Percentiles rank a stretch among this genome's conserved stretches.
Conservation (phyloP, 257 asterid species). For the Paulownia fortunei region DNA sequence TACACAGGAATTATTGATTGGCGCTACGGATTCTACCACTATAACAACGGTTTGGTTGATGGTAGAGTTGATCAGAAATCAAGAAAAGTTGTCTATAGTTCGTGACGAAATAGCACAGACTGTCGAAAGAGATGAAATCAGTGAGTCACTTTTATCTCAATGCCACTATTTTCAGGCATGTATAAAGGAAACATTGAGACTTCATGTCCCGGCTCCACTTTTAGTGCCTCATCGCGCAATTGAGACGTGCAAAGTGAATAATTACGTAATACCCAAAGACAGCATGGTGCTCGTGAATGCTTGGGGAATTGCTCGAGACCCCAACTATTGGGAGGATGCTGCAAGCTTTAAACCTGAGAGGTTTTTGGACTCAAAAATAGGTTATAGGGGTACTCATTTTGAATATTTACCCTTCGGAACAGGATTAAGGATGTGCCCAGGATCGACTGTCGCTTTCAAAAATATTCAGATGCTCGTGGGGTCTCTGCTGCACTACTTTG, state of each 20-base stretch:
- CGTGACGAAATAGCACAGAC: constrained; percentile 26
- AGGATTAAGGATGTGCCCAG: constrained; percentile 36
- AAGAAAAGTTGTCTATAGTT: constrained; percentile 14
- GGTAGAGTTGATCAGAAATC: constrained; percentile 26
- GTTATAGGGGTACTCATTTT: neutral
- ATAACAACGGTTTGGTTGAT: constrained; percentile 30
- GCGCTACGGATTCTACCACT: constrained; percentile 9
- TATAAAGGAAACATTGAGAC: constrained; percentile 34
- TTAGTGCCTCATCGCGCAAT: constrained; percentile 36
- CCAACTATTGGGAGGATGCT: constrained; percentile 27
- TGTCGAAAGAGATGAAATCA: constrained; percentile 16
- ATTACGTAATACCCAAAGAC: constrained; percentile 30
- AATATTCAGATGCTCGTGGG: constrained; percentile 19
- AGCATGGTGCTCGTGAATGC: constrained; percentile 34
- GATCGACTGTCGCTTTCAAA: constrained; percentile 20
- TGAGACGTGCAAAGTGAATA: constrained; percentile 23
- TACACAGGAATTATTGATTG: constrained; percentile 28
- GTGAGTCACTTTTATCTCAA: constrained; percentile 26
- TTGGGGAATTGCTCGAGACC: constrained; percentile 34
- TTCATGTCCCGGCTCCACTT: constrained; percentile 32
- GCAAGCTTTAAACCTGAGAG: constrained; percentile 22
- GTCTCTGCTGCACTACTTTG: constrained; percentile 25
- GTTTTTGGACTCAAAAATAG: constrained; percentile 26
- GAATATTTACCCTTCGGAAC: constrained; percentile 32
- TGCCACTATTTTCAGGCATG: constrained; percentile 35